Percentiles rank a stretch among this genome's conserved stretches.
Evolutionary conservation across 305 asterid species (phyloP).

Genomic region (Withania somnifera): DNA sequence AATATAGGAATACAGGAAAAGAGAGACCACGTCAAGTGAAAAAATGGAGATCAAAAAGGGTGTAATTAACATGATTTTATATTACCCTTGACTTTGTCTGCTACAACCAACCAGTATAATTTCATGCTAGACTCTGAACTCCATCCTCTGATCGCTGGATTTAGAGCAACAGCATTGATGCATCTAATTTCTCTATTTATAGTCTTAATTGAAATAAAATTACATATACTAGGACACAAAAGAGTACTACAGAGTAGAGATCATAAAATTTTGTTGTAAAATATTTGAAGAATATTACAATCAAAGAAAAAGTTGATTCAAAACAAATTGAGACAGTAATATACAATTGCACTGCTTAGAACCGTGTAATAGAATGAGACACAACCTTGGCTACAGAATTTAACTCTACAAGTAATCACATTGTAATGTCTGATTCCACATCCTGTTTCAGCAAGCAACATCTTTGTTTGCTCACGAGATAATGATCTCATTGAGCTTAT

Average conservation of each 20-base stretch:
- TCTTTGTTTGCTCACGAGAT: not conserved
- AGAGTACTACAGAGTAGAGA: not conserved
- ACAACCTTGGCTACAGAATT: not conserved
- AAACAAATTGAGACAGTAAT: not conserved
- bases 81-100: not conserved
- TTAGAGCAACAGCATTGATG: not conserved
- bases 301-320: not conserved
- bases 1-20: not conserved
- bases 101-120: not conserved
- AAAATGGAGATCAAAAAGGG: not conserved
- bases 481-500: not conserved
- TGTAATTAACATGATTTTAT: not conserved
- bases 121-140: not conserved
- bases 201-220: not conserved
- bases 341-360: not conserved
- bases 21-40: not conserved
- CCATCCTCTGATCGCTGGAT: not conserved
- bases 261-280: not conserved
- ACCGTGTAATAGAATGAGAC: not conserved
- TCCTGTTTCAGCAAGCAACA: not conserved
- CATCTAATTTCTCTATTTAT: not conserved
- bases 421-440: not conserved
- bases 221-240: not conserved
- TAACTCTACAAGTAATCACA: not conserved
- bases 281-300: not conserved